These are phyloP conservation scores for Colletotrichum caudatum DNA, from an alignment of 2,329 filamentous ascomycete genomes.

Conservation along the genomic window DNA sequence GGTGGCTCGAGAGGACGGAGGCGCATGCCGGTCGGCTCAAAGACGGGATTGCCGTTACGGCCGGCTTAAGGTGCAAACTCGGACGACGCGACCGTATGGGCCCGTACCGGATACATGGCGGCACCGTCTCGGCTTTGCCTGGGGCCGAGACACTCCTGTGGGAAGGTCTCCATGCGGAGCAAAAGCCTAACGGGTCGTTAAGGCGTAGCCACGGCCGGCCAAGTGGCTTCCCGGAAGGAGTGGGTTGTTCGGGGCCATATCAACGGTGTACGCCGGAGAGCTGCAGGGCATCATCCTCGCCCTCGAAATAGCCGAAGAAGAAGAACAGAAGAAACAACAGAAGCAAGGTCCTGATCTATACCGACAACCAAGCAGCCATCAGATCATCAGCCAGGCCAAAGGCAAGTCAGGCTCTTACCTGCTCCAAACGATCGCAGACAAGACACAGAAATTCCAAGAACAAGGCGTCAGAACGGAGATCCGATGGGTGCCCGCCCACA, in stretches of 20 bases:
- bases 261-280: too few relatives aligned
- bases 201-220: too few relatives aligned
- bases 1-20: neutral
- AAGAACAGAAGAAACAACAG: neutral
- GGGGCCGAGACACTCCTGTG: neutral
- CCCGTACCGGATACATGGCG: neutral
- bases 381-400: neutral
- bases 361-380: conserved; percentile 13
- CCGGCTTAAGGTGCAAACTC: neutral
- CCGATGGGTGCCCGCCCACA: neutral
- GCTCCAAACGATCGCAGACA: neutral
- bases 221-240: too few relatives aligned
- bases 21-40: neutral
- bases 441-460: neutral
- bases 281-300: conserved; percentile 3
- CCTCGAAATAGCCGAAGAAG: neutral
- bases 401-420: neutral
- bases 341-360: conserved; percentile 11
- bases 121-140: neutral
- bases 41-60: neutral
- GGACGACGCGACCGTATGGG: neutral
- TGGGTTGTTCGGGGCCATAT: neutral
- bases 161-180: too few relatives aligned
- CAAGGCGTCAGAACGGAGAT: neutral
- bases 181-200: too few relatives aligned